Base-by-base conservation (phyloP, 768 basidiomycete genomes). In the Gautieria morchelliformis region DNA sequence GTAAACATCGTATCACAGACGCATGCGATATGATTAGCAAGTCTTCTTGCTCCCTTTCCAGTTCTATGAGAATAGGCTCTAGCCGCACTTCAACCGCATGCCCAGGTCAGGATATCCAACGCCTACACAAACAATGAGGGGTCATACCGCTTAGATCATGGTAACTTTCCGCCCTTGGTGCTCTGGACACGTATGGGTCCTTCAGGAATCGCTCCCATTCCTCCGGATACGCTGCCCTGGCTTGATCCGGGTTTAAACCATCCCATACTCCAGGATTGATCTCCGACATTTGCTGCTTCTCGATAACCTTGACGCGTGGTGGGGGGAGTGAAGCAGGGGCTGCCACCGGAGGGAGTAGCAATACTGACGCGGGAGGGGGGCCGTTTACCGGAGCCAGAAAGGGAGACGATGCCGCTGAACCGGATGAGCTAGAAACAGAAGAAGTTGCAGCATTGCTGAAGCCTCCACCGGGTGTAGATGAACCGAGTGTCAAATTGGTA, bases 181-280 rank as follows among this genome's bases (percentile, higher is more conserved):
- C 93, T 24, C 93, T 78, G 70, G 90, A 93, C 12, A 87, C 78
- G 66, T 98, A 98, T 1, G 95, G 95, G 66, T 99, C 95, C 63
- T 85, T 86, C 47, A 88, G 75, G 73, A 95, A 94, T 24, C 92
- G 78, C 61, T 87, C 87, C 90, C 90, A 98, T 67, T 99, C 96
- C 54, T 86, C 88, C 0, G 95, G 90, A 68, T 94, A 98, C 64
- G 83, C 84, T 69, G 85, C 86, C 68, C 84, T 83, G 19, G 92
- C 93, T 66, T 95, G 86, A 61, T 91, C 89, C 0, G 90, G 87
- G 1, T 87, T 89, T 40, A 98, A 77, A 0, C 96, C 96, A 68
- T 98, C 96, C 93, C 94, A 96, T 17, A 98, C 84, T 7, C 87
- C 95, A 52, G 94, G 95, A 65, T 99, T 99, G 66, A 98, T 96